Percentiles rank a stretch among this genome's conserved stretches.
Conservation (phyloP, 2,329 filamentous ascomycete genomes). For the Epichloe gansuensis region DNA sequence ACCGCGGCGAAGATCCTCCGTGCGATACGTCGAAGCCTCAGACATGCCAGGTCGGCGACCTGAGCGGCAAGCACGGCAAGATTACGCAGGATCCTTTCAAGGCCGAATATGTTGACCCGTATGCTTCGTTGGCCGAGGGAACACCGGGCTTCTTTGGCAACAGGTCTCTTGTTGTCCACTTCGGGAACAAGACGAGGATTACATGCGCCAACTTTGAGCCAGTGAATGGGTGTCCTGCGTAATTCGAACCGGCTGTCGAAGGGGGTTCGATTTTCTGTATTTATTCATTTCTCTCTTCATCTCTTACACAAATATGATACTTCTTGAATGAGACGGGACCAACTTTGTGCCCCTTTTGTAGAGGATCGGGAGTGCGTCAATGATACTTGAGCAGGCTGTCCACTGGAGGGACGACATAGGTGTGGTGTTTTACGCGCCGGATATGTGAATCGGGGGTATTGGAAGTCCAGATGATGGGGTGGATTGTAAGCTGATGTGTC, state of each 20-base stretch:
- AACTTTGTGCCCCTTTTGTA: too few relatives aligned
- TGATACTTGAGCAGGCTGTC: too few relatives aligned
- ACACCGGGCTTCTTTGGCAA: slow-evolving; percentile 49
- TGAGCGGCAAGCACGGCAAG: slow-evolving; percentile 60
- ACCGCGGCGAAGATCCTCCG: slow-evolving; percentile 45
- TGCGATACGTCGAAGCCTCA: slow-evolving; percentile 46
- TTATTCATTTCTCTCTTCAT: neutral
- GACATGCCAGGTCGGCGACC: slow-evolving; percentile 64
- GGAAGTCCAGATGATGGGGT: too few relatives aligned
- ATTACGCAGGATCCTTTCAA: slow-evolving; percentile 39
- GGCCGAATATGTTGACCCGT: slow-evolving; percentile 41
- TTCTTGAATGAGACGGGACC: too few relatives aligned
- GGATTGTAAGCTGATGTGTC: too few relatives aligned
- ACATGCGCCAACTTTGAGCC: slow-evolving; percentile 49
- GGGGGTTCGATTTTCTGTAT: neutral
- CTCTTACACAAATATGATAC: too few relatives aligned
- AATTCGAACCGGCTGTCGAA: neutral
- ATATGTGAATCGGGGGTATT: too few relatives aligned
- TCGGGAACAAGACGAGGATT: slow-evolving; percentile 49
- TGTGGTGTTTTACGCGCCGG: too few relatives aligned
- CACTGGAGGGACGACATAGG: too few relatives aligned
- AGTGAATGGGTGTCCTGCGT: slow-evolving; percentile 5
- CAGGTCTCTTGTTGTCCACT: slow-evolving; percentile 51
- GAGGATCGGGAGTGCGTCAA: too few relatives aligned
- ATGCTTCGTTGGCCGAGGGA: slow-evolving; percentile 38